phyloP scores from a whole-genome alignment of 225 moss, liverwort and hornwort genomes.

The Straminergon stramineum region DNA sequence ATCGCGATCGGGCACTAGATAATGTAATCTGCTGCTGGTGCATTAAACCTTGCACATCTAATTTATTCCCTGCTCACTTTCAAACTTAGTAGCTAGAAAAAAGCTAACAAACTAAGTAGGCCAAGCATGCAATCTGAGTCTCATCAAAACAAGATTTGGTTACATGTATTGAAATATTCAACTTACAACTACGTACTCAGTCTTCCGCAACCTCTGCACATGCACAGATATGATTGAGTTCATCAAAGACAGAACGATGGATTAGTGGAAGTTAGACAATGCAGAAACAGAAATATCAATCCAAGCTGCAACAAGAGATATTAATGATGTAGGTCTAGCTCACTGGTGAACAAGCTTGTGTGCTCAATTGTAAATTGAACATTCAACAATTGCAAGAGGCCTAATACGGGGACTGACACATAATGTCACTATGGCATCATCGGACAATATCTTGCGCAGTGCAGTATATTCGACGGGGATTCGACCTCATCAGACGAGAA shows the following conservation, averaged over 20 bases:
- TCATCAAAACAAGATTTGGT: too few relatives aligned
- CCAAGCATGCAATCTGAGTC: neutral
- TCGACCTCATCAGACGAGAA: slow-evolving; percentile 5
- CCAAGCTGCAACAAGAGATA: neutral
- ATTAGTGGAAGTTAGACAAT: neutral
- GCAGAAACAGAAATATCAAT: neutral
- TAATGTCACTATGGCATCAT: neutral
- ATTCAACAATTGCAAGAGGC: neutral
- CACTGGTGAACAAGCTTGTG: neutral
- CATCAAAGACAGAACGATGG: neutral
- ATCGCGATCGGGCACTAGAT: neutral
- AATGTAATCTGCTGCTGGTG: neutral
- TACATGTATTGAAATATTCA: neutral
- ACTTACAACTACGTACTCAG: neutral
- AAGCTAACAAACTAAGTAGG: too few relatives aligned
- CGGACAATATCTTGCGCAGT: neutral
- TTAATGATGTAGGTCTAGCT: neutral
- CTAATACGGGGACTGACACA: too few relatives aligned
- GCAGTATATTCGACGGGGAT: neutral
- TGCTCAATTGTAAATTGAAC: neutral
- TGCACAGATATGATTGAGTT: neutral
- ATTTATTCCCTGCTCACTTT: neutral
- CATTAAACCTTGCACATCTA: neutral
- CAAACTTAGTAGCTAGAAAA: neutral
- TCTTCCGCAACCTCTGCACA: too few relatives aligned